Base-by-base conservation (phyloP, 139 green algal genomes). In the Spirogloea muscicola region DNA sequence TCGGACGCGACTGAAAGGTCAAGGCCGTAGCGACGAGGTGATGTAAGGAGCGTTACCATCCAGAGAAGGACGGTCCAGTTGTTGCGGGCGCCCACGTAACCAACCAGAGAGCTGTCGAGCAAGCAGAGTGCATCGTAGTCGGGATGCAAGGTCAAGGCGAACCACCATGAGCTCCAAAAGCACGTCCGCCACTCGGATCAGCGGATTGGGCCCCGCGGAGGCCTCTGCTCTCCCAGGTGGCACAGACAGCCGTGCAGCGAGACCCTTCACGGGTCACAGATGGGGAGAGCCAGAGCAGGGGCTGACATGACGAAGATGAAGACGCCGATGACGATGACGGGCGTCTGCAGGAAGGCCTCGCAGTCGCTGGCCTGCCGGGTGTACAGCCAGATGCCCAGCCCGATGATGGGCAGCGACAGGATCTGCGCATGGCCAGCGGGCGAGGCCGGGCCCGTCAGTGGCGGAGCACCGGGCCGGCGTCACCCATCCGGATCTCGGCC, bases 321-420 rank as follows among this genome's bases (percentile, higher is more conserved):
- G 5, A 62, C 9, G 38, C 52, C 52, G 7, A 62, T 39, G 5
- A 68, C 10, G 46, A 68, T 34, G 59, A 68, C 18, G 37, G 59
- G 59, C 59, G 43, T 68, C 27, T 68, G 59, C 3, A 68, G 59
- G 43, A 68, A 68, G 33, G 59, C 48, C 33, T 68, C 43, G 27
- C 59, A 68, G 6, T 68, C 59, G 7, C 59, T 68, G 4, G 33
- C 59, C 27, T 29, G 43, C 48, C 3, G 4, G 9, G 10, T 68
- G 59, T 68, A 68, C 10, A 68, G 27, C 59, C 59, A 68, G 5
- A 6, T 6, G 4, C 13, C 59, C 59, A 68, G 29, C 59, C 13
- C 59, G 6, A 68, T 41, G 25, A 68, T 68, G 27, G 59, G 59
- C 5, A 68, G 41, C 9, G 59, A 29, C 18, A 68, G 18, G 4